These are phyloP conservation scores for Bruguiera sexangula DNA, from an alignment of 345 rosid genomes.

Conservation along the genomic window DNA sequence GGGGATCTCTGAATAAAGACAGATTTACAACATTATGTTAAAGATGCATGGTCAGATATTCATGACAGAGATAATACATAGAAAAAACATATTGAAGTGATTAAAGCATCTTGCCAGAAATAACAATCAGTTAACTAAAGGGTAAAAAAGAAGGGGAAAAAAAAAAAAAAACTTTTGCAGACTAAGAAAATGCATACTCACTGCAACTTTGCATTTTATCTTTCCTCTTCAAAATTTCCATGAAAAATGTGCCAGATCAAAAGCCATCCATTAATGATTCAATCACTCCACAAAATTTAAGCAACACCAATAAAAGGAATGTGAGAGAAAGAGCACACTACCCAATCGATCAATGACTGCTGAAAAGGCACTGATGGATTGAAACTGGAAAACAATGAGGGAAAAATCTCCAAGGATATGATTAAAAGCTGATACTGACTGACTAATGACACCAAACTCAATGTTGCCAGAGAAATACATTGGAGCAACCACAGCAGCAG, in stretches of 20 bases:
- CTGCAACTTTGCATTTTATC: background rate
- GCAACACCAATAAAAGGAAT: background rate
- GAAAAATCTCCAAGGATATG: slow-evolving; percentile 95
- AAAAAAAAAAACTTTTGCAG: background rate
- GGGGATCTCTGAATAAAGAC: too few relatives aligned
- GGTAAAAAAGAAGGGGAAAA: too few relatives aligned
- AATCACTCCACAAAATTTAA: background rate
- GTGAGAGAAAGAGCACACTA: slow-evolving; percentile 23
- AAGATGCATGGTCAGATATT: too few relatives aligned
- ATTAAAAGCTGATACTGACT: slow-evolving; percentile 94
- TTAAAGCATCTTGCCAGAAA: background rate
- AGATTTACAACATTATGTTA: too few relatives aligned
- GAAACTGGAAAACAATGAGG: slow-evolving; percentile 90
- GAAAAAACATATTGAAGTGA: background rate
- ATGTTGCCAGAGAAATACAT: slow-evolving; percentile 96
- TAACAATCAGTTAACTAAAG: background rate
- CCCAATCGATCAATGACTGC: slow-evolving; percentile 97
- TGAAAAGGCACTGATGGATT: slow-evolving; percentile 92
- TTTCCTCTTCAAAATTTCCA: background rate
- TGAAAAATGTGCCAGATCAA: background rate
- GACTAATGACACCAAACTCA: slow-evolving; percentile 98
- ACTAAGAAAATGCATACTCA: background rate
- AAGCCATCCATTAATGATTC: background rate
- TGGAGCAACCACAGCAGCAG: slow-evolving; percentile 96
- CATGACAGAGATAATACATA: background rate